A percentile compares a stretch with the other conserved stretches of the same genome.
These are phyloP conservation scores for Diversispora epigaea DNA, from an alignment of 192 early-diverging fungal genomes.

Conservation along the genomic window DNA sequence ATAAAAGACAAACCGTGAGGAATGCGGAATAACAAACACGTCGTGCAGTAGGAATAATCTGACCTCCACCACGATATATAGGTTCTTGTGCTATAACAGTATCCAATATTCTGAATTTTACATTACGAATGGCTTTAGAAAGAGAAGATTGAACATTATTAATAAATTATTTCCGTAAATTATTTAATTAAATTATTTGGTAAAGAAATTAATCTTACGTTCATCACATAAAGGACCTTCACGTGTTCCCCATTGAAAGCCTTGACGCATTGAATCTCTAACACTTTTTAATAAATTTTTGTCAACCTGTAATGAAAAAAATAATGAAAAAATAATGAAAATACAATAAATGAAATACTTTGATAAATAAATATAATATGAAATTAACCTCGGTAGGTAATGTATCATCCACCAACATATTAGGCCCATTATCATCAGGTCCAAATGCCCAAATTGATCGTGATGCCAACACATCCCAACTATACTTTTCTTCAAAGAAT, in stretches of 20 bases:
- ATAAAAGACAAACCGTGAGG: constrained; percentile 59
- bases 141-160: not conserved
- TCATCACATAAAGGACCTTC: constrained; percentile 98
- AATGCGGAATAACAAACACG: constrained; percentile 97
- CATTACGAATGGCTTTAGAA: constrained; percentile 80
- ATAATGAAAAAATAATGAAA: not conserved
- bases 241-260: constrained; percentile 96
- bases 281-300: constrained; percentile 76
- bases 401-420: constrained; percentile 95
- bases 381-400: constrained; percentile 67
- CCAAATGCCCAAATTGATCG: constrained; percentile 99
- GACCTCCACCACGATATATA: constrained; percentile 91
- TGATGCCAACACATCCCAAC: constrained; percentile 91
- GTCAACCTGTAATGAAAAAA: constrained; percentile 54
- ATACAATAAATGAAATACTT: no score
- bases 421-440: constrained; percentile 87
- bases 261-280: constrained; percentile 86
- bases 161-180: not conserved
- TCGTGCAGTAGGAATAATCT: constrained; percentile 94
- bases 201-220: constrained; percentile 53
- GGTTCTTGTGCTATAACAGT: constrained; percentile 81
- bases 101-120: constrained; percentile 91
- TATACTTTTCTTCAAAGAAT: constrained; percentile 81
- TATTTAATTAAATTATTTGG: not conserved
- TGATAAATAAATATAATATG: no score